phyloP scores from a whole-genome alignment of 257 asterid genomes.

The Primulina tabacum region DNA sequence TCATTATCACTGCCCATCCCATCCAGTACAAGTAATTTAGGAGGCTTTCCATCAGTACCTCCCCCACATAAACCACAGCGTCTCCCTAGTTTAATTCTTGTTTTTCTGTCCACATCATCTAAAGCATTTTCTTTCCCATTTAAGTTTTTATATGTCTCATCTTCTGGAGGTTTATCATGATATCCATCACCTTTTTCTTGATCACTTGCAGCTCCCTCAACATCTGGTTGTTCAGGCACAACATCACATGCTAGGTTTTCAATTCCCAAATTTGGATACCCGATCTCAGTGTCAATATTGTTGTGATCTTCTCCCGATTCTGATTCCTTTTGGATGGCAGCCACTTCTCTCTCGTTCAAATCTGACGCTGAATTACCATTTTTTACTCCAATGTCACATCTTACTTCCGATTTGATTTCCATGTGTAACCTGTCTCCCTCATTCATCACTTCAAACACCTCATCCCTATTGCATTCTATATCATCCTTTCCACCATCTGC shows the following conservation, averaged over 20 bases:
- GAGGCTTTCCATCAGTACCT: conserved; percentile 90
- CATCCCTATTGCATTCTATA: conserved; percentile 31
- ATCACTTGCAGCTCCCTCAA: conserved; percentile 33
- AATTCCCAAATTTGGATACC: conserved; percentile 33
- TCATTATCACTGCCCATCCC: conserved; percentile 80
- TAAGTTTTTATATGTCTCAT: conserved; percentile 31
- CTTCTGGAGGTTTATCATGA: conserved; percentile 41
- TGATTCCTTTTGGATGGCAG: conserved; percentile 32
- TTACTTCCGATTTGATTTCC: conserved; percentile 26
- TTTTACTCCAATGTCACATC: conserved; percentile 33
- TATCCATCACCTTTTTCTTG: conserved; percentile 32
- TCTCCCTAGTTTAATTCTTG: conserved; percentile 73
- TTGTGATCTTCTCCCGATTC: conserved; percentile 37
- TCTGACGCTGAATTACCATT: conserved; percentile 33
- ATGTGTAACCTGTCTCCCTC: conserved; percentile 35
- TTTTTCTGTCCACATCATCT: conserved; percentile 38
- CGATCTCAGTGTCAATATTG: conserved; percentile 33
- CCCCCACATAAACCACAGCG: conserved; percentile 96
- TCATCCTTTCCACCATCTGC: conserved; percentile 40
- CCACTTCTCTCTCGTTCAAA: conserved; percentile 31
- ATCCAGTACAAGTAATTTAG: conserved; percentile 59
- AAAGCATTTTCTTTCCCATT: conserved; percentile 28
- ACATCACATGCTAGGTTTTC: conserved; percentile 30
- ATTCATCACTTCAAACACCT: conserved; percentile 34
- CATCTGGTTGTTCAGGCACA: conserved; percentile 34